Conservation (phyloP, 2,329 filamentous ascomycete genomes). For the Chalaropsis ovoidea region DNA sequence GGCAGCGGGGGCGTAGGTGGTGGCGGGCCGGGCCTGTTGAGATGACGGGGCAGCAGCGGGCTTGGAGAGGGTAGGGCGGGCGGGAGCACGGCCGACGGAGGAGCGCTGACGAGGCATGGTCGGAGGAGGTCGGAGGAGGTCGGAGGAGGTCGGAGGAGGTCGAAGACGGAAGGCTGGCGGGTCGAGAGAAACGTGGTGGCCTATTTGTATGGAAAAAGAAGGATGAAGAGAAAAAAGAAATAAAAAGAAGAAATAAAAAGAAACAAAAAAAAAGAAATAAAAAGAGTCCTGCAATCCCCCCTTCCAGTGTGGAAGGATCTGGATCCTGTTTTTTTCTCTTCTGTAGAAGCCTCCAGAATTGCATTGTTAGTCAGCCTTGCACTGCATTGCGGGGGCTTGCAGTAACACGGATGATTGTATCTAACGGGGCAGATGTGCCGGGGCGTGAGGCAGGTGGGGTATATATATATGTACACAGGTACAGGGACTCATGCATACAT, state of each 20-base stretch:
- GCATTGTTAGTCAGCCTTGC: no score
- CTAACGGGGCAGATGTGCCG: no score
- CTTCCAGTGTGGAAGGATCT: no score
- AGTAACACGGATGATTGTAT: no score
- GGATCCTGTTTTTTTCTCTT: no score
- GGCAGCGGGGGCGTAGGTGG: conserved; percentile 46
- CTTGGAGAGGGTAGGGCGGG: conserved; percentile 50
- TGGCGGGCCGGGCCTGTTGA: conserved; percentile 60
- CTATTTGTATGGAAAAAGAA: not conserved
- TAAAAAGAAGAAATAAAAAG: not conserved
- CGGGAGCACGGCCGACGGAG: conserved; percentile 46
- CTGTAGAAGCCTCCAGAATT: no score
- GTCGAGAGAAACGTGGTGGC: conserved; percentile 9
- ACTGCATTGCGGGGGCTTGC: no score
- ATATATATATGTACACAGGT: no score
- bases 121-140: conserved; percentile 27
- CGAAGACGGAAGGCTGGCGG: conserved; percentile 19
- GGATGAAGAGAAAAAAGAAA: not conserved
- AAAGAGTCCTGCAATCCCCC: not conserved
- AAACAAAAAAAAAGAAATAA: not conserved
- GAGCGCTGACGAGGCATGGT: conserved; percentile 72
- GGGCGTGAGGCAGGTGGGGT: no score
- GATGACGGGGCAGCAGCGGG: conserved; percentile 46
- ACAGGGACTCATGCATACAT: no score
- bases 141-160: not conserved